phyloP scores from a whole-genome alignment of 2,329 filamentous ascomycete species.

The Penicillium digitatum region DNA sequence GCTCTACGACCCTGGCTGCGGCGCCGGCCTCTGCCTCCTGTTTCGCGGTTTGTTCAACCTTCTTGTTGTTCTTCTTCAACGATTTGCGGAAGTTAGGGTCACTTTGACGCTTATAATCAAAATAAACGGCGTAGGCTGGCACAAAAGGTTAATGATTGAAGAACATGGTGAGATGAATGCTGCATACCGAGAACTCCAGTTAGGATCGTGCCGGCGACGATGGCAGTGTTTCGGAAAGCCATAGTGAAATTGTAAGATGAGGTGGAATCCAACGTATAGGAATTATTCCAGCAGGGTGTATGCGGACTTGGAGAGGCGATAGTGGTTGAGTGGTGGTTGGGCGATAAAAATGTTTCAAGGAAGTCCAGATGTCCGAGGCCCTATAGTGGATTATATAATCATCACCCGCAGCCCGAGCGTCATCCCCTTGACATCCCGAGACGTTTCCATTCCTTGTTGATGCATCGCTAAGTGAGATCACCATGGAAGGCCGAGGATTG shows the following conservation, averaged over 20 bases:
- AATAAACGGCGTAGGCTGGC: conserved; percentile 62
- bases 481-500: conserved; percentile 55
- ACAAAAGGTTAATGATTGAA: conserved; percentile 8
- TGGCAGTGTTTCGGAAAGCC: conserved; percentile 43
- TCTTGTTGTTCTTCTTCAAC: conserved; percentile 50
- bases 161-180: background rate
- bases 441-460: conserved; percentile 7
- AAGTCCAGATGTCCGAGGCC: conserved; percentile 1
- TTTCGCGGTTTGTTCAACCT: conserved; percentile 46
- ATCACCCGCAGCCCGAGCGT: conserved; percentile 4
- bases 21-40: conserved; percentile 48
- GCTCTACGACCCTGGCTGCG: conserved; percentile 55
- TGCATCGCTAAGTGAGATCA: conserved; percentile 15
- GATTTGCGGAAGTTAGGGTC: conserved; percentile 61
- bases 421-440: conserved; percentile 3
- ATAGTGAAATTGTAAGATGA: conserved; percentile 2
- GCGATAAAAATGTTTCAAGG: conserved; percentile 10
- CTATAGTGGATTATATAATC: background rate
- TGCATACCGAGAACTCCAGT: conserved; percentile 53
- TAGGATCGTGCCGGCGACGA: conserved; percentile 57
- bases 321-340: background rate
- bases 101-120: conserved; percentile 62
- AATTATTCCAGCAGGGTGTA: background rate
- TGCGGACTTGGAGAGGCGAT: background rate
- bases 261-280: background rate